A percentile compares a stretch with the other conserved stretches of the same genome.
Evolutionary conservation across 2,329 filamentous ascomycete species (phyloP).

Genomic region (Apiospora phragmitis): DNA sequence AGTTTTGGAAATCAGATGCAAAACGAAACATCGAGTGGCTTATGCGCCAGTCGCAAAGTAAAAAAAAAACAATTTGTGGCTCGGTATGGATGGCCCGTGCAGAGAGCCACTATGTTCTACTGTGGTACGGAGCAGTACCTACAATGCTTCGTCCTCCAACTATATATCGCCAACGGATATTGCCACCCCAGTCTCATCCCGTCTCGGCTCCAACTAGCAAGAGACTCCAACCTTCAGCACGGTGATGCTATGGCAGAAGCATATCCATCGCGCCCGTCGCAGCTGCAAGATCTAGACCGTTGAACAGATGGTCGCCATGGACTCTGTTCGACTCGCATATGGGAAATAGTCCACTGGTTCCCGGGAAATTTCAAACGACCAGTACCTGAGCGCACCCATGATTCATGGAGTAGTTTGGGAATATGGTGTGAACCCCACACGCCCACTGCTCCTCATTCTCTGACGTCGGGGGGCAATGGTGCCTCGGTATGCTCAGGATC

Average conservation of each 20-base stretch:
- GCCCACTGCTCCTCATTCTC: not conserved
- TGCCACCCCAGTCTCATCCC: not conserved
- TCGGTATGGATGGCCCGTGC: not conserved
- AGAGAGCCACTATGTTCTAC: not conserved
- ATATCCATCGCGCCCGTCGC: not conserved
- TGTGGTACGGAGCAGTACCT: too few species aligned
- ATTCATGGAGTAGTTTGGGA: not conserved
- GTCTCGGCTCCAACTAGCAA: not conserved
- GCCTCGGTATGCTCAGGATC: not conserved
- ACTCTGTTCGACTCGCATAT: not conserved
- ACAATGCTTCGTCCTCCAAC: not conserved
- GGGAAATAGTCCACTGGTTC: not conserved
- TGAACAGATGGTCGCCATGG: not conserved
- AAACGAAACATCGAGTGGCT: not conserved
- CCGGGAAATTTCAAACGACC: not conserved
- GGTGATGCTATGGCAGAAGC: not conserved
- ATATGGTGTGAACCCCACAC: slow-evolving; percentile 5
- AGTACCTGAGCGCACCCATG: not conserved
- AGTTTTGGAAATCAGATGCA: not conserved
- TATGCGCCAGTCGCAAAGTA: too few species aligned
- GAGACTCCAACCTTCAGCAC: not conserved
- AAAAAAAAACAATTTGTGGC: not conserved
- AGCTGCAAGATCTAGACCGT: not conserved
- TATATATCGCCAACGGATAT: not conserved
- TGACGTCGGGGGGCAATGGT: slow-evolving; percentile 1